A percentile compares a stretch with the other conserved stretches of the same genome.
Evolutionary conservation across 1,284 basidiomycete genomes (phyloP).

Genomic region (Trichosporon sp.): DNA sequence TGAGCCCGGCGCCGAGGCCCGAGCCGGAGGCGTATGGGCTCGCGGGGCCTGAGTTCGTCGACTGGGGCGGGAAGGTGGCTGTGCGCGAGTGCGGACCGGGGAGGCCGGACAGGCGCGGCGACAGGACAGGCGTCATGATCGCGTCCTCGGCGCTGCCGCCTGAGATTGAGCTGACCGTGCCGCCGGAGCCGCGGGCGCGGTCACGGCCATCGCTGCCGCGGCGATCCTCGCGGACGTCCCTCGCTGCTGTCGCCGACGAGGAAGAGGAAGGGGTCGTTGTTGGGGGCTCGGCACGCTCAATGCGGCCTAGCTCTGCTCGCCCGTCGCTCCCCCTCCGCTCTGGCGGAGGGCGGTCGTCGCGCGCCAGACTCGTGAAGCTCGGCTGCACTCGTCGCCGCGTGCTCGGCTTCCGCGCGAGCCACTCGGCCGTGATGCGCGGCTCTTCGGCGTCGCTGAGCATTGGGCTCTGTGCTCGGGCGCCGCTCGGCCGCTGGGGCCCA

Average conservation of each 20-base stretch:
- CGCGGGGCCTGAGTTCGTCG: neutral
- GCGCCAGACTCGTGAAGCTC: neutral
- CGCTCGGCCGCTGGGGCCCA: neutral
- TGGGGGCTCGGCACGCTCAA: neutral
- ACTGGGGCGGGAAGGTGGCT: neutral
- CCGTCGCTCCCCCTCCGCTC: neutral
- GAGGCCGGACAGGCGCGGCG: neutral
- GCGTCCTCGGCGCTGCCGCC: neutral
- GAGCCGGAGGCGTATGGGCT: neutral
- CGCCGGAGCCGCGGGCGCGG: neutral
- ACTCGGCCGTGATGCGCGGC: slow-evolving; percentile 12
- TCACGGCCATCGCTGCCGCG: neutral
- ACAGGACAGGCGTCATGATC: neutral
- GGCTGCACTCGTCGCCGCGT: neutral
- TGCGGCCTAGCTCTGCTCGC: neutral
- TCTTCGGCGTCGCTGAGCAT: neutral
- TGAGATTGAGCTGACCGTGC: neutral
- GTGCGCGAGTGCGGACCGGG: neutral
- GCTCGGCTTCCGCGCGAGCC: slow-evolving; percentile 17
- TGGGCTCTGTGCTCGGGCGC: neutral
- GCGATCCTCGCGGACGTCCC: neutral
- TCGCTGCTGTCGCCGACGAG: too few species aligned
- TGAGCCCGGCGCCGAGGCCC: neutral
- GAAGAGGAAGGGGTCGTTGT: too few species aligned
- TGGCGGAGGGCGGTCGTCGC: neutral